Conservation (phyloP, 2,329 filamentous ascomycete genomes). For the Fusarium concolor region DNA sequence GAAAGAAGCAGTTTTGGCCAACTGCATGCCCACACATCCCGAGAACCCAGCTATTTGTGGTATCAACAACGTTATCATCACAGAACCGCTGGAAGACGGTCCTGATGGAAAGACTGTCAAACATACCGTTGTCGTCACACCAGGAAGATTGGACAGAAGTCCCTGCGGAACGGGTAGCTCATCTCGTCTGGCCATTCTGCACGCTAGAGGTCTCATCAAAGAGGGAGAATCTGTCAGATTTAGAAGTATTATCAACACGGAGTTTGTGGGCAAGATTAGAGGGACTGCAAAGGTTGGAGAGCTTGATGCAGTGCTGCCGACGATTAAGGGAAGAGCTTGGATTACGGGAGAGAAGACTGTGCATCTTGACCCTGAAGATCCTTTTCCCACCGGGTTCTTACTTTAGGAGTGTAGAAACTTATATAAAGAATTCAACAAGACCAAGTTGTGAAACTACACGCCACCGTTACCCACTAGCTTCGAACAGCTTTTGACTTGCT, state of each 20-base stretch:
- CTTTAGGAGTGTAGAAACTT: background rate
- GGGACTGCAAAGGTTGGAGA: slow-evolving; percentile 5
- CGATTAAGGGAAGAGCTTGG: slow-evolving; percentile 15
- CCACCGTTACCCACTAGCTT: too few relatives aligned
- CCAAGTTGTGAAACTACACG: too few relatives aligned
- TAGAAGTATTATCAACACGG: slow-evolving; percentile 19
- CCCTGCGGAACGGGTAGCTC: slow-evolving; percentile 19
- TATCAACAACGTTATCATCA: slow-evolving; percentile 55
- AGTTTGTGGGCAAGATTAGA: slow-evolving; percentile 17
- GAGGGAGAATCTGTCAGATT: slow-evolving; percentile 14
- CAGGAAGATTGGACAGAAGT: slow-evolving; percentile 13
- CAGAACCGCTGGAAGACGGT: slow-evolving; percentile 33
- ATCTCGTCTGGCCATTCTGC: slow-evolving; percentile 7
- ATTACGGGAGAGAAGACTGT: slow-evolving; percentile 24
- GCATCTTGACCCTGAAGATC: slow-evolving; percentile 20
- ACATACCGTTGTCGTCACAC: slow-evolving; percentile 17
- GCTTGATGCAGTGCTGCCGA: slow-evolving; percentile 13
- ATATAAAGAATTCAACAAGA: background rate
- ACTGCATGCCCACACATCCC: slow-evolving; percentile 54
- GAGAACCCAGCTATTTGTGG: slow-evolving; percentile 55
- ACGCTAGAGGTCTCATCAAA: background rate
- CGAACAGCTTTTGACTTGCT: too few relatives aligned
- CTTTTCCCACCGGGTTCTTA: background rate
- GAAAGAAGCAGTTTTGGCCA: slow-evolving; percentile 52
- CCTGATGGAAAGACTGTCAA: slow-evolving; percentile 9